Conservation (phyloP, 73 alveolate species). For the Symbiodinium pilosum region DNA sequence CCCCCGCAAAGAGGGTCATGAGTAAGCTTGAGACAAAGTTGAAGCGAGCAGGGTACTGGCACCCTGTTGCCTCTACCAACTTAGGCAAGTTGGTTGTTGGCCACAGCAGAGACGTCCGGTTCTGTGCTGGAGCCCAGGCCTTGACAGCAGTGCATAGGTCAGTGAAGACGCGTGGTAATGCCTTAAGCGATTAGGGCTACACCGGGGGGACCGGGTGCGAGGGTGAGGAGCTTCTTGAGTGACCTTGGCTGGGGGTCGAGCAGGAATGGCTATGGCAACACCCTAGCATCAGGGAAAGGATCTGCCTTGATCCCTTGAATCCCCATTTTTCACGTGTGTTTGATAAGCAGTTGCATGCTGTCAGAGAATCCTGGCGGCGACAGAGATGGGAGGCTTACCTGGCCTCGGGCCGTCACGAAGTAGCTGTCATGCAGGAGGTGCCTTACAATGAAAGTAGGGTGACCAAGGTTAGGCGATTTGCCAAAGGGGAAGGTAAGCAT, state of each 20-base stretch:
- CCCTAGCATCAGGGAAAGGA: not conserved
- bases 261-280: not conserved
- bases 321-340: not conserved
- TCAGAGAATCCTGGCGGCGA: not conserved
- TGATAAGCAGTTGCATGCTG: not conserved
- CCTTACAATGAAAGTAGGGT: too few species aligned
- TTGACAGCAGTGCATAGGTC: not conserved
- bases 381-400: too few species aligned
- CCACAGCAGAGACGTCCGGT: not conserved
- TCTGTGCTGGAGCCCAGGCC: not conserved
- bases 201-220: not conserved
- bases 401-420: too few species aligned
- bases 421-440: too few species aligned
- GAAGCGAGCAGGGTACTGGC: not conserved
- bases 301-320: not conserved
- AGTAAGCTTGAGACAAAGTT: not conserved
- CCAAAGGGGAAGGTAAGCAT: too few species aligned
- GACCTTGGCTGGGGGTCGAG: slow-evolving; percentile 8
- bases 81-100: not conserved
- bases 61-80: not conserved
- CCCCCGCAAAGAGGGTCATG: not conserved
- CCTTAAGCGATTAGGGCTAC: not conserved
- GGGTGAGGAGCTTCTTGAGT: not conserved
- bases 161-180: not conserved
- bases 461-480: too few species aligned